Evolutionary conservation across 2,329 filamentous ascomycete genomes (phyloP).

Genomic region (Phaeoacremonium minimum): DNA sequence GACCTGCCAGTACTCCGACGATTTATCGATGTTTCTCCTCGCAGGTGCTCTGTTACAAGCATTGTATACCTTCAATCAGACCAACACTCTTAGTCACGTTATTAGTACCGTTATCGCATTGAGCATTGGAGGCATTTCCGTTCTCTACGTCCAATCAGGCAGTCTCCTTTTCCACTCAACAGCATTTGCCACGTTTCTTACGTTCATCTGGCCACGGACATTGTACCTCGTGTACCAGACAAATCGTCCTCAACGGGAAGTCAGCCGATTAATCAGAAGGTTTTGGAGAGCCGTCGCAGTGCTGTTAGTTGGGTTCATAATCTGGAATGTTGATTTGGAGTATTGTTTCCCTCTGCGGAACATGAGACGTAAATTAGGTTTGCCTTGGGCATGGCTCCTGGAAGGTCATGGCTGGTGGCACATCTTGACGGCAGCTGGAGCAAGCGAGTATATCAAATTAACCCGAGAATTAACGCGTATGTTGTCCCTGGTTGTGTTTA

Average conservation of each 20-base stretch:
- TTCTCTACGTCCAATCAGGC: slow-evolving; percentile 35
- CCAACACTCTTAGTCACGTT: slow-evolving; percentile 21
- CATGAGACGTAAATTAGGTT: slow-evolving; percentile 38
- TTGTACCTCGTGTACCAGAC: slow-evolving; percentile 27
- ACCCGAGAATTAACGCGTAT: slow-evolving; percentile 22
- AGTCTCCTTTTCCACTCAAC: slow-evolving; percentile 38
- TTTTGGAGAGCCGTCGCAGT: slow-evolving; percentile 22
- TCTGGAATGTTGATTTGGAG: slow-evolving; percentile 56
- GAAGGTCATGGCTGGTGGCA: slow-evolving; percentile 65
- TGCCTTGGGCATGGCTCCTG: slow-evolving; percentile 51
- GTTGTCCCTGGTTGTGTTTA: too few species aligned
- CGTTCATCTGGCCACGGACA: slow-evolving; percentile 24
- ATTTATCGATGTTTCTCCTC: slow-evolving; percentile 55
- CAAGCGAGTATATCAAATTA: slow-evolving; percentile 34
- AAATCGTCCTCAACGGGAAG: slow-evolving; percentile 19
- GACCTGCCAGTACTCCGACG: slow-evolving; percentile 42
- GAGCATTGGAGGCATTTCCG: slow-evolving; percentile 33
- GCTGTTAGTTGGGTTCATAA: slow-evolving; percentile 38
- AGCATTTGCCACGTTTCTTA: slow-evolving; percentile 28
- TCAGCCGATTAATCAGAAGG: slow-evolving; percentile 15
- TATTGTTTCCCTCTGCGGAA: slow-evolving; percentile 42
- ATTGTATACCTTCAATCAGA: slow-evolving; percentile 37
- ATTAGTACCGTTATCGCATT: slow-evolving; percentile 32
- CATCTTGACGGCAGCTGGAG: slow-evolving; percentile 51
- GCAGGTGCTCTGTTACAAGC: slow-evolving; percentile 47